Percentiles rank a stretch among this genome's conserved stretches.
phyloP scores from a whole-genome alignment of 2,329 filamentous ascomycete species.

The Cercospora berteroae region DNA sequence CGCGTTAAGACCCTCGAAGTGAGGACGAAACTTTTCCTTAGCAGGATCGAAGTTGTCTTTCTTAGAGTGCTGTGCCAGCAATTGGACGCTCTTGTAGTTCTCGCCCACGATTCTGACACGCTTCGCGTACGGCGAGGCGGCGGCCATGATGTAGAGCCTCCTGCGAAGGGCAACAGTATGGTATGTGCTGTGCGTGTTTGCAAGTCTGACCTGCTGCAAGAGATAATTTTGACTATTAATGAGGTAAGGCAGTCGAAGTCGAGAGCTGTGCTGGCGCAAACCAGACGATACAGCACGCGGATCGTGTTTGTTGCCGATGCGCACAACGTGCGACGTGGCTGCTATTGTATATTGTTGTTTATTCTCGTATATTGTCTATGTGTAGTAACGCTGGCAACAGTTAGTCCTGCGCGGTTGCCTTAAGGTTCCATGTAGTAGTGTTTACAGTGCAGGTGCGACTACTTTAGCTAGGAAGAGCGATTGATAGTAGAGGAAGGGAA shows the following conservation, averaged over 20 bases:
- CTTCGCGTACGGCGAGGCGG: neutral
- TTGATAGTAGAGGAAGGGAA: neutral
- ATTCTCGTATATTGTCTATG: neutral
- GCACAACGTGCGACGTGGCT: neutral
- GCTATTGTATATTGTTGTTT: neutral
- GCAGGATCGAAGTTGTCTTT: neutral
- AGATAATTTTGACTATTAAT: neutral
- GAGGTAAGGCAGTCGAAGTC: neutral
- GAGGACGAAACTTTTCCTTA: neutral
- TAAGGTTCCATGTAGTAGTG: neutral
- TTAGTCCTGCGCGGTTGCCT: neutral
- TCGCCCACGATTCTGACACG: neutral
- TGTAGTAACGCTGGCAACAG: neutral
- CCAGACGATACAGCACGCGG: neutral
- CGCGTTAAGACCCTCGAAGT: conserved; percentile 21
- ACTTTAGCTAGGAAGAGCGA: neutral
- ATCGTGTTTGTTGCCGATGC: neutral
- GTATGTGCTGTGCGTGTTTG: neutral
- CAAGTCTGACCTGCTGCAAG: too few relatives aligned
- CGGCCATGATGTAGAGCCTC: neutral
- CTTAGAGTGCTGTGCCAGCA: conserved; percentile 8
- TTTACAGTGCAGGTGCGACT: neutral
- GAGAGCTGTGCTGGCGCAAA: neutral
- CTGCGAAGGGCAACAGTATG: too few relatives aligned
- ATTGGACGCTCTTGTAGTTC: neutral